These are phyloP conservation scores for Coelastrella sp. DNA, from an alignment of 139 green algal genomes.

Conservation along the genomic window DNA sequence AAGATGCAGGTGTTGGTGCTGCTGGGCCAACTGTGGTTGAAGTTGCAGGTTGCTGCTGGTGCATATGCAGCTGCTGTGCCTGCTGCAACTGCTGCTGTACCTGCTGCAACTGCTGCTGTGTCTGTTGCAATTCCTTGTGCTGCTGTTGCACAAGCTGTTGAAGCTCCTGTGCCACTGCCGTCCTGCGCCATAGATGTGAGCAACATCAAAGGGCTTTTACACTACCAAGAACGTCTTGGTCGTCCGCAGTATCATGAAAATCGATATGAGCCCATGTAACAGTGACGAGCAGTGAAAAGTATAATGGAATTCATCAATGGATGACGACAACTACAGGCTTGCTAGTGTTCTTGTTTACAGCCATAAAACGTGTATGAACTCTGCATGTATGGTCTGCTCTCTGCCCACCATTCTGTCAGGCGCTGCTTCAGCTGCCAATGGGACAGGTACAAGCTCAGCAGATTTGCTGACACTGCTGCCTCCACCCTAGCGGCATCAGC, in stretches of 20 bases:
- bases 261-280: too few species aligned
- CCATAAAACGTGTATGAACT: not conserved
- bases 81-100: not conserved
- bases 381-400: too few species aligned
- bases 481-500: conserved; percentile 5
- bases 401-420: conserved; percentile 24
- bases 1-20: not conserved
- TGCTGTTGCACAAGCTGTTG: conserved; percentile 39
- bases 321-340: too few species aligned
- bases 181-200: conserved; percentile 1
- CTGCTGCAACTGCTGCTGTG: conserved; percentile 29
- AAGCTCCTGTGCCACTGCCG: conserved; percentile 23
- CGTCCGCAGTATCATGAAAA: too few species aligned
- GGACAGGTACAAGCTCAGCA: conserved; percentile 13
- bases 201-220: too few species aligned
- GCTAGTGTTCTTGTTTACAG: not conserved
- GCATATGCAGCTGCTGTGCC: not conserved
- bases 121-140: not conserved
- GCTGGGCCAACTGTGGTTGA: not conserved
- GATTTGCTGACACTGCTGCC: conserved; percentile 25
- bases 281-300: too few species aligned
- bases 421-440: conserved; percentile 32
- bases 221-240: too few species aligned
- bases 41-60: not conserved
- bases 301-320: too few species aligned